phyloP scores from a whole-genome alignment of 2,329 filamentous ascomycete species.

The Aspergillus luchuensis region DNA sequence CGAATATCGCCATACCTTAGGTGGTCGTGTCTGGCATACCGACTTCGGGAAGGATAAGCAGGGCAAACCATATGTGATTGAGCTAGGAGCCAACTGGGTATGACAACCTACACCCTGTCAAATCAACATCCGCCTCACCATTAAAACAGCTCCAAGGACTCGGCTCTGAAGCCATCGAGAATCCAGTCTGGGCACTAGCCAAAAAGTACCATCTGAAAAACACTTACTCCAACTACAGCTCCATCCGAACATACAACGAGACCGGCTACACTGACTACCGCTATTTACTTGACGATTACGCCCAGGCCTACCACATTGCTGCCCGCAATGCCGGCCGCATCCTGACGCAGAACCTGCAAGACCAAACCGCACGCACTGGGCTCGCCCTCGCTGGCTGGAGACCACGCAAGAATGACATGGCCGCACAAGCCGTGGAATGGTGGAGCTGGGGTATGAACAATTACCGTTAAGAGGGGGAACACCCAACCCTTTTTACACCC shows the following conservation, averaged over 20 bases:
- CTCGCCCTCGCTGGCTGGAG: constrained; percentile 65
- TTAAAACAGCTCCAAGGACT: constrained; percentile 45
- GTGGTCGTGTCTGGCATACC: constrained; percentile 62
- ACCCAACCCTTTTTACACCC: not conserved
- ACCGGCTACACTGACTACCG: constrained; percentile 57
- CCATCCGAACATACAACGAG: constrained; percentile 63
- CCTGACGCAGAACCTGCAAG: constrained; percentile 62
- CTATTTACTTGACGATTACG: constrained; percentile 54
- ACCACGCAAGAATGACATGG: constrained; percentile 55
- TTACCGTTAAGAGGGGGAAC: not conserved
- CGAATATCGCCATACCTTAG: constrained; percentile 64
- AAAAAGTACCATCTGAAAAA: constrained; percentile 62
- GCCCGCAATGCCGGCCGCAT: constrained; percentile 59
- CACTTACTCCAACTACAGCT: constrained; percentile 60
- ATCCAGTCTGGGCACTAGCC: constrained; percentile 63
- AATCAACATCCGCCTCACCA: not conserved
- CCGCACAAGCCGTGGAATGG: constrained; percentile 64
- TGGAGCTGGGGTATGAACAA: constrained; percentile 47
- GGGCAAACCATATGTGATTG: constrained; percentile 60
- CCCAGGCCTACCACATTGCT: constrained; percentile 49
- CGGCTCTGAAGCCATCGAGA: constrained; percentile 33
- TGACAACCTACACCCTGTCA: not conserved
- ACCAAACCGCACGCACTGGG: constrained; percentile 61
- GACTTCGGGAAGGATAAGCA: constrained; percentile 57
- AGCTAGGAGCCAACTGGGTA: constrained; percentile 70